Conservation (phyloP, 805 yeast genomes). For the Zygoascus flipseniorum region DNA sequence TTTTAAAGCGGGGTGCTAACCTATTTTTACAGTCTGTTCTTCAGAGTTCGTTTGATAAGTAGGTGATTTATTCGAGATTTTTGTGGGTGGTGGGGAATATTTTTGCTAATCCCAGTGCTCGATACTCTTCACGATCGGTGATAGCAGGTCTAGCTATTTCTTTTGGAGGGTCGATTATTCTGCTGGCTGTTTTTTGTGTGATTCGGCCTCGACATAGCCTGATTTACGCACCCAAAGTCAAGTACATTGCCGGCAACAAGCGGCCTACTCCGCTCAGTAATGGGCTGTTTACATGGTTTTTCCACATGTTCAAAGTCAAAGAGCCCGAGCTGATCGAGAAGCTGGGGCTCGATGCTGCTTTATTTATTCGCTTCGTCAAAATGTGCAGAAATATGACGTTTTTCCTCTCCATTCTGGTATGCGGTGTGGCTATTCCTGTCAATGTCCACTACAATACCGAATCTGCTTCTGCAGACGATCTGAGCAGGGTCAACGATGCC, state of each 20-base stretch:
- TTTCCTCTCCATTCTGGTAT: constrained; percentile 25
- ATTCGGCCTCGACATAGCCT: constrained; percentile 25
- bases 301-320: constrained; percentile 11
- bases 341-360: constrained; percentile 31
- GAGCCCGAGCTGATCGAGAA: constrained; percentile 21
- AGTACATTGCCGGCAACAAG: constrained; percentile 8
- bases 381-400: constrained; percentile 28
- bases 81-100: no score
- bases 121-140: constrained; percentile 27
- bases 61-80: neutral
- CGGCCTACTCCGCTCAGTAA: constrained; percentile 15
- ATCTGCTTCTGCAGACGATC: constrained; percentile 16
- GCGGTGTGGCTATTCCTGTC: constrained; percentile 30
- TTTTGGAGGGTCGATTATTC: constrained; percentile 25
- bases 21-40: neutral
- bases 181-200: constrained; percentile 22
- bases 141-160: constrained; percentile 29
- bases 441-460: constrained; percentile 27
- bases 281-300: constrained; percentile 20
- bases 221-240: constrained; percentile 27
- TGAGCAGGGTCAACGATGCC: constrained; percentile 23
- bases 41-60: neutral
- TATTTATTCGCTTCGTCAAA: constrained; percentile 23
- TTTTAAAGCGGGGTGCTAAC: neutral
- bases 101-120: constrained; percentile 8